These are phyloP conservation scores for Rhytidhysteron rufulum DNA, from an alignment of 2,329 filamentous ascomycete species.

Conservation along the genomic window DNA sequence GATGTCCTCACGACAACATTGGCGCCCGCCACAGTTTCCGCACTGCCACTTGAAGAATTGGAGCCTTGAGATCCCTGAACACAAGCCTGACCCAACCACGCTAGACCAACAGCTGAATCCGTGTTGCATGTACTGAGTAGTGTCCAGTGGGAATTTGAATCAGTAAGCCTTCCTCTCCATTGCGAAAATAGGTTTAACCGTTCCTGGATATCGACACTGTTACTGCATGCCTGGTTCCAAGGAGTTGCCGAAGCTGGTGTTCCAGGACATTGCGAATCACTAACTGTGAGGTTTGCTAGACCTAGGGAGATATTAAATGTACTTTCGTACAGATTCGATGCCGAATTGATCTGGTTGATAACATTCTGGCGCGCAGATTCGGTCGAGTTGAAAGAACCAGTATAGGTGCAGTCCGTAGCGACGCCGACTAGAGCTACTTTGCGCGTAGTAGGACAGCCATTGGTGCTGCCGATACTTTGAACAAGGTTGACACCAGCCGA, in stretches of 20 bases:
- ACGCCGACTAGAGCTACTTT: slow-evolving; percentile 90
- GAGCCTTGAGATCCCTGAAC: slow-evolving; percentile 52
- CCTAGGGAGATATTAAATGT: slow-evolving; percentile 95
- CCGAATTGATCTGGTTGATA: slow-evolving; percentile 78
- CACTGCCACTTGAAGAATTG: slow-evolving; percentile 40
- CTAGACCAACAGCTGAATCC: slow-evolving; percentile 79
- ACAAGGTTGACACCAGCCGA: slow-evolving; percentile 75
- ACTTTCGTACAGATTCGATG: slow-evolving; percentile 81
- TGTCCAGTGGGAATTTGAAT: slow-evolving; percentile 91
- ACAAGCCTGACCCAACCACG: slow-evolving; percentile 90
- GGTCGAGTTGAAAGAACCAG: slow-evolving; percentile 63
- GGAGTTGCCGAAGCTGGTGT: slow-evolving; percentile 62
- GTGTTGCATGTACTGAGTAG: slow-evolving; percentile 79
- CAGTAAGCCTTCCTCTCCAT: slow-evolving; percentile 76
- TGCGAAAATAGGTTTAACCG: slow-evolving; percentile 83
- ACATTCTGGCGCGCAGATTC: slow-evolving; percentile 68
- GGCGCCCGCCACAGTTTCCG: slow-evolving; percentile 75
- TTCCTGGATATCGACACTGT: slow-evolving; percentile 61
- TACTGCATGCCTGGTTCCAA: slow-evolving; percentile 79
- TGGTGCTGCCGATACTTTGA: slow-evolving; percentile 72
- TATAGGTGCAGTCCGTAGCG: slow-evolving; percentile 91
- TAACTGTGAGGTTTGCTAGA: slow-evolving; percentile 79
- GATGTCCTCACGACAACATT: slow-evolving; percentile 85
- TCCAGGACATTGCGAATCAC: slow-evolving; percentile 69
- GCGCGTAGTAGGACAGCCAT: slow-evolving; percentile 84